A percentile compares a stretch with the other conserved stretches of the same genome.
These are phyloP conservation scores for Musa beccarii DNA, from an alignment of 176 grass and related monocot species.

Conservation along the genomic window DNA sequence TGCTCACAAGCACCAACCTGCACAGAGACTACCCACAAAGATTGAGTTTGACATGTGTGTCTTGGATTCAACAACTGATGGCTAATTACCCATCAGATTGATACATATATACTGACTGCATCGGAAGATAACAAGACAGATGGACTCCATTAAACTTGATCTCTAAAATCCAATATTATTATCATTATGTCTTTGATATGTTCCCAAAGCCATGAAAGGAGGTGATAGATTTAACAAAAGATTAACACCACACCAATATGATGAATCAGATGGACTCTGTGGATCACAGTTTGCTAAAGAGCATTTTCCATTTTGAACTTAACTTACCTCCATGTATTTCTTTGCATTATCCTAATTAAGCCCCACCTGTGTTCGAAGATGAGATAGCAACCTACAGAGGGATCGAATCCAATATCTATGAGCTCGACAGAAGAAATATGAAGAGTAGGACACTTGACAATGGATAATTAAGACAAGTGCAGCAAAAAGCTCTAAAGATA, in stretches of 20 bases:
- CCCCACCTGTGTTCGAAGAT: background rate
- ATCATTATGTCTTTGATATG: too few species aligned
- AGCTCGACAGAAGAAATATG: too few species aligned
- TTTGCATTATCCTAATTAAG: slow-evolving; percentile 2
- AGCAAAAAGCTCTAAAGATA: background rate
- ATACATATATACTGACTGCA: too few species aligned
- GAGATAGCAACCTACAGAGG: slow-evolving; percentile 3
- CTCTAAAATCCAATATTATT: too few species aligned
- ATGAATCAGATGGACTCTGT: too few species aligned
- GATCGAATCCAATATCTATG: too few species aligned
- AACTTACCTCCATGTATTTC: slow-evolving; percentile 45
- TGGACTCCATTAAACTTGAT: too few species aligned
- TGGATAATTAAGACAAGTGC: background rate
- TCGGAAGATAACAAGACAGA: too few species aligned
- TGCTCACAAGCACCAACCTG: slow-evolving; percentile 62
- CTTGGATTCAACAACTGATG: too few species aligned
- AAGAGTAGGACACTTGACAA: background rate
- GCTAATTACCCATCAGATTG: background rate
- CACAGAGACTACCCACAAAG: background rate
- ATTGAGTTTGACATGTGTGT: background rate
- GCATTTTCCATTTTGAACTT: background rate
- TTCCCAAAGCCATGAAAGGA: too few species aligned
- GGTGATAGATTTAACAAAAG: too few species aligned
- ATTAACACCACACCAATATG: too few species aligned
- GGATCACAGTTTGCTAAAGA: background rate